Percentiles rank a stretch among this genome's conserved stretches.
phyloP scores from a whole-genome alignment of 257 asterid genomes.

The Linaria vulgaris region DNA sequence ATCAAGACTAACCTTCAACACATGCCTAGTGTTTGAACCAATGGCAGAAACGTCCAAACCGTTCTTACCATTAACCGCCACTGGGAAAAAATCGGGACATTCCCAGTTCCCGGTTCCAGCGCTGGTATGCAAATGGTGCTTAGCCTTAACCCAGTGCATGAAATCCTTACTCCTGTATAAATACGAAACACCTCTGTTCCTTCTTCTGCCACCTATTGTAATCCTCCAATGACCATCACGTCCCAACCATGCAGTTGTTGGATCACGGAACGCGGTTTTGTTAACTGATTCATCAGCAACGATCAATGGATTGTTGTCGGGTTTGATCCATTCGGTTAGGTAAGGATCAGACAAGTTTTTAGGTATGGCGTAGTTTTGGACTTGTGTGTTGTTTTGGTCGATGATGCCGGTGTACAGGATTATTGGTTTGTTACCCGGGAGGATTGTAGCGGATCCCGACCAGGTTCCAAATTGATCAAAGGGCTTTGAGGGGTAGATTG shows the following conservation, averaged over 20 bases:
- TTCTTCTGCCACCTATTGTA: constrained; percentile 39
- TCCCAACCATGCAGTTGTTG: constrained; percentile 74
- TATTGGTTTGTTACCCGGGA: constrained; percentile 62
- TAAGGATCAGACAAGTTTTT: constrained; percentile 63
- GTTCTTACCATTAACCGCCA: constrained; percentile 25
- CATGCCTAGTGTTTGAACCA: constrained; percentile 47
- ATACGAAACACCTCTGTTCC: constrained; percentile 38
- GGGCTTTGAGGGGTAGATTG: constrained; percentile 58
- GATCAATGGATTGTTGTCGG: constrained; percentile 67
- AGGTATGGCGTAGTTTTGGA: constrained; percentile 78
- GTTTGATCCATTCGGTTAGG: constrained; percentile 63
- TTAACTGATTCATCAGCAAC: constrained; percentile 36
- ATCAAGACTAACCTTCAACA: constrained; percentile 65
- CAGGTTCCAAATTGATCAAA: constrained; percentile 73
- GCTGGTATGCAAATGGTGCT: constrained; percentile 43
- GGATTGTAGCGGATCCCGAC: constrained; percentile 80
- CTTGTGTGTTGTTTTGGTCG: constrained; percentile 48
- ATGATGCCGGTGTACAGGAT: constrained; percentile 78
- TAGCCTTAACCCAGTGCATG: constrained; percentile 51
- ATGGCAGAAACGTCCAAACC: constrained; percentile 53
- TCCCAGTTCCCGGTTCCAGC: constrained; percentile 64
- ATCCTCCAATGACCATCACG: constrained; percentile 59
- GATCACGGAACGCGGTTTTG: constrained; percentile 69
- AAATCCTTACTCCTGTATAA: constrained; percentile 63
- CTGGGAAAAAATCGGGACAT: constrained; percentile 75